Evolutionary conservation across 202 grass and related monocot genomes (phyloP).

Genomic region (Thinopyrum obtusiflorum): DNA sequence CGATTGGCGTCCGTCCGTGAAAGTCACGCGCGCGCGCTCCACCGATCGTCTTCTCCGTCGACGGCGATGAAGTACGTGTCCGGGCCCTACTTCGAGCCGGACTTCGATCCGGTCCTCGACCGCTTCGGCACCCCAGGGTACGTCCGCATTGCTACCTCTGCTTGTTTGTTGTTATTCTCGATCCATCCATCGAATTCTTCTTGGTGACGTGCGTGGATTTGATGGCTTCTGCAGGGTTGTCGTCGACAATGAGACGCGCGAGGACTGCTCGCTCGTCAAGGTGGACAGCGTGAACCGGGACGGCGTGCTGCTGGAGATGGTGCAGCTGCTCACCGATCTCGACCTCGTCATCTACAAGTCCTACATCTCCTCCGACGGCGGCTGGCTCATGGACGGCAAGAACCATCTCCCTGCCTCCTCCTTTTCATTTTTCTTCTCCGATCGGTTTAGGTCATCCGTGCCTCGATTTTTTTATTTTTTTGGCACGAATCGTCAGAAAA

Average conservation of each 20-base stretch:
- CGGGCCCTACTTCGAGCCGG: conserved; percentile 76
- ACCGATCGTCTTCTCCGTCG: background rate
- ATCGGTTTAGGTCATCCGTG: too few relatives aligned
- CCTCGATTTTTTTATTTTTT: too few relatives aligned
- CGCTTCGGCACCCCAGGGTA: conserved; percentile 49
- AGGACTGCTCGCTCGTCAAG: conserved; percentile 70
- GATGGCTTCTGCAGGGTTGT: conserved; percentile 52
- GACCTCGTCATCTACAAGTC: conserved; percentile 89
- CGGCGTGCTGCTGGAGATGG: conserved; percentile 79
- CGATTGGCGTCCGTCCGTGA: background rate
- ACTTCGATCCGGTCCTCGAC: conserved; percentile 63
- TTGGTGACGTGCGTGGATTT: background rate
- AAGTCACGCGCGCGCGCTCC: background rate
- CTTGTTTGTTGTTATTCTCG: background rate
- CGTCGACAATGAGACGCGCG: conserved; percentile 72
- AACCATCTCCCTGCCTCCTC: background rate
- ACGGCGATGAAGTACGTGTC: conserved; percentile 53
- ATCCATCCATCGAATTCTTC: background rate
- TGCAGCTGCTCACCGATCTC: conserved; percentile 81
- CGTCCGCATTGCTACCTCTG: background rate
- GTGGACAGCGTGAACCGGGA: conserved; percentile 74
- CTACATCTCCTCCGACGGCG: conserved; percentile 84
- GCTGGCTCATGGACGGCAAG: conserved; percentile 81
- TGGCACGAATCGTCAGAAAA: too few relatives aligned
- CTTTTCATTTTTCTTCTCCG: background rate